phyloP scores from a whole-genome alignment of 2,329 filamentous ascomycete genomes.

The Neurospora crassa region DNA sequence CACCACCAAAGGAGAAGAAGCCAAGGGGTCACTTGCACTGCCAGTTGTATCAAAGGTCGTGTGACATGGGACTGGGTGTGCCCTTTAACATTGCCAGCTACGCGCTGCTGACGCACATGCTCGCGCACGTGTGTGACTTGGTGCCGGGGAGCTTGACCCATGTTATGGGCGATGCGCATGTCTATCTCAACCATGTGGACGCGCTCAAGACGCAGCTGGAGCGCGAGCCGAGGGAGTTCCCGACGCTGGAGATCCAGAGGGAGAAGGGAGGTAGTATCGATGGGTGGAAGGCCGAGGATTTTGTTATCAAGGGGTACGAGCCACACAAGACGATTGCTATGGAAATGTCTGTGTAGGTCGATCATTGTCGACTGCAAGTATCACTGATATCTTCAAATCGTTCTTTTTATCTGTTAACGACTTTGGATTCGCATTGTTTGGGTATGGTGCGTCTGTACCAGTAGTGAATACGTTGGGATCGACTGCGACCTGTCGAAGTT shows the following conservation, averaged over 20 bases:
- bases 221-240: constrained; percentile 73
- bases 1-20: constrained; percentile 16
- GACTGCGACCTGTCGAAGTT: not conserved
- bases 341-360: constrained; percentile 80
- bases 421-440: not conserved
- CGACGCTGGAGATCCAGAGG: constrained; percentile 61
- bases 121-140: constrained; percentile 78
- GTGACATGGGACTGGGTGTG: constrained; percentile 94
- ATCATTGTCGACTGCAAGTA: no score
- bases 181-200: constrained; percentile 88
- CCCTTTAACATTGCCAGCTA: constrained; percentile 98
- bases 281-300: constrained; percentile 82
- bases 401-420: not conserved
- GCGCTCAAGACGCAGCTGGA: constrained; percentile 73
- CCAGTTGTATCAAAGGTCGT: constrained; percentile 85
- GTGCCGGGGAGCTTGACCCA: constrained; percentile 83
- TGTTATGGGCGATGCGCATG: constrained; percentile 96
- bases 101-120: constrained; percentile 87
- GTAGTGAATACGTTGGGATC: not conserved
- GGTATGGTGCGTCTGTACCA: not conserved
- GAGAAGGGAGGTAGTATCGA: constrained; percentile 70
- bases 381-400: not conserved
- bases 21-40: constrained; percentile 68
- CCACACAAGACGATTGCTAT: constrained; percentile 89
- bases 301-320: constrained; percentile 78